These are phyloP conservation scores for Tetrahymena thermophila DNA, from an alignment of 73 alveolate species.

Conservation along the genomic window DNA sequence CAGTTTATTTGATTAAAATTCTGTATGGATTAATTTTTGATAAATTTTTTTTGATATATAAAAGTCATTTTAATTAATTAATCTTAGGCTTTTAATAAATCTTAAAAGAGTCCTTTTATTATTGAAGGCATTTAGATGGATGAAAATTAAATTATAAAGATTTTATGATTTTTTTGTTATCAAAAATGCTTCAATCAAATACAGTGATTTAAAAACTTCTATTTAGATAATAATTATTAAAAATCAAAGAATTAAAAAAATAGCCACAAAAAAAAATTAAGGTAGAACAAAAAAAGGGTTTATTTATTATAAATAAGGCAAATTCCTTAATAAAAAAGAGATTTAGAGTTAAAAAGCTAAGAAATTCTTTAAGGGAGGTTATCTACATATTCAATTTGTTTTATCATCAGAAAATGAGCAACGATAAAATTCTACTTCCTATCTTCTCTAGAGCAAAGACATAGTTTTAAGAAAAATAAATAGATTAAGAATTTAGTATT, in stretches of 20 bases:
- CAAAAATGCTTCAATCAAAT: neutral
- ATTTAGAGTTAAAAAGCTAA: neutral
- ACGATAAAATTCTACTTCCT: neutral
- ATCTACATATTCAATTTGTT: neutral
- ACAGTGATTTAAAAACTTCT: neutral
- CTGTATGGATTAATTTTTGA: too few species aligned
- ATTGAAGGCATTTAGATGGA: neutral
- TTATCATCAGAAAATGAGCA: neutral
- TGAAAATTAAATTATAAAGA: neutral
- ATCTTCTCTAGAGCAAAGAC: neutral
- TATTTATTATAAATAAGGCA: neutral
- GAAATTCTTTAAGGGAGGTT: too few species aligned
- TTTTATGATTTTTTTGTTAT: neutral
- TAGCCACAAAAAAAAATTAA: neutral
- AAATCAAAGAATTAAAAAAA: neutral
- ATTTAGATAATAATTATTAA: neutral
- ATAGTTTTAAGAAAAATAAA: neutral
- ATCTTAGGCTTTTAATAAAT: neutral
- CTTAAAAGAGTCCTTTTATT: neutral
- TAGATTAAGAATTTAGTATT: neutral
- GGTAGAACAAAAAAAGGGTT: neutral
- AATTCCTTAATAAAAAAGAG: neutral
- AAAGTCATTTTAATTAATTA: neutral
- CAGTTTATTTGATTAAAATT: too few species aligned
- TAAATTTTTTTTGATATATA: too few species aligned